Evolutionary conservation across 257 asterid genomes (phyloP).

Genomic region (Parsonsia alboflavescens): DNA sequence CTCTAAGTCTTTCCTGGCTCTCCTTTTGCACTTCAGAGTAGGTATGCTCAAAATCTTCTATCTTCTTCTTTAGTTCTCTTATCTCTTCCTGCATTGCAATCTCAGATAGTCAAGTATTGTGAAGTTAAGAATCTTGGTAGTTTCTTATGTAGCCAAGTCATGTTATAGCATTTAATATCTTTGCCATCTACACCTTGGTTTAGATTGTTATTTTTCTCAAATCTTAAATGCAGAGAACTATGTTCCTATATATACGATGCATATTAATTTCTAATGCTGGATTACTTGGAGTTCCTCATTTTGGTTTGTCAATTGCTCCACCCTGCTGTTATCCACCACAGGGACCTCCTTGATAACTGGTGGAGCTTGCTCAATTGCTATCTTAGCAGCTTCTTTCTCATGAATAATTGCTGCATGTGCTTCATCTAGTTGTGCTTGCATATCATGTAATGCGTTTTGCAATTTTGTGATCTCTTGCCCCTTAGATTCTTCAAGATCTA

Average conservation of each 20-base stretch:
- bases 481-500: slow-evolving; percentile 84
- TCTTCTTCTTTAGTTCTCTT: slow-evolving; percentile 50
- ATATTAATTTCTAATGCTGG: slow-evolving; percentile 1
- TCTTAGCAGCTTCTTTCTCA: slow-evolving; percentile 80
- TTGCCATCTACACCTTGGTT: neutral
- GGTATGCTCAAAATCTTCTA: slow-evolving; percentile 56
- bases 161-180: neutral
- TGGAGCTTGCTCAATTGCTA: slow-evolving; percentile 88
- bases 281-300: slow-evolving; percentile 73
- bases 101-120: neutral
- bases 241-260: neutral
- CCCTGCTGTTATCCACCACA: slow-evolving; percentile 65
- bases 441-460: slow-evolving; percentile 56
- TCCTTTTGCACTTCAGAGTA: slow-evolving; percentile 54
- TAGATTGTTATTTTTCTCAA: neutral
- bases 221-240: neutral
- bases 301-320: slow-evolving; percentile 66
- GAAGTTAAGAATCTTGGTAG: neutral
- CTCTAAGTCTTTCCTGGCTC: slow-evolving; percentile 52
- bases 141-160: neutral
- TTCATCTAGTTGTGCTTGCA: slow-evolving; percentile 65
- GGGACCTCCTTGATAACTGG: slow-evolving; percentile 90
- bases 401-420: slow-evolving; percentile 61
- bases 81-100: slow-evolving; percentile 54
- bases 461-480: slow-evolving; percentile 69